phyloP scores from a whole-genome alignment of 2,329 filamentous ascomycete species.

The Trichoderma koningiopsis region DNA sequence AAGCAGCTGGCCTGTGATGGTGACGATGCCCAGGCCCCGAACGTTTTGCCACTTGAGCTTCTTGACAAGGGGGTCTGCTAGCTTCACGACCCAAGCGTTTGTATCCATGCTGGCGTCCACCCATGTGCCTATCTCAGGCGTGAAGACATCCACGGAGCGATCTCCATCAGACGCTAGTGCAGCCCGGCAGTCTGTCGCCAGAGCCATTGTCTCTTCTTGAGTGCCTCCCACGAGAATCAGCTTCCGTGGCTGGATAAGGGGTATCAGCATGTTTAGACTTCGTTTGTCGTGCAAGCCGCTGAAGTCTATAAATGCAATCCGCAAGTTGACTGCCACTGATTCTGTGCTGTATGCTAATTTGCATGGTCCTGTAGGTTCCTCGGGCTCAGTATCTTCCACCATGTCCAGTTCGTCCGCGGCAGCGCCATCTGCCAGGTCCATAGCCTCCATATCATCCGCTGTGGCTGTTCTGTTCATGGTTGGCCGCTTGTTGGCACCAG shows the following conservation, averaged over 20 bases:
- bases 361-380: conserved; percentile 64
- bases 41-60: conserved; percentile 94
- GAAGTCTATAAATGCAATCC: conserved; percentile 88
- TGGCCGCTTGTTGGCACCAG: conserved; percentile 61
- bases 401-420: conserved; percentile 59
- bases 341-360: conserved; percentile 70
- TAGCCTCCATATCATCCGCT: conserved; percentile 50
- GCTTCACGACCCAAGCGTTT: conserved; percentile 93
- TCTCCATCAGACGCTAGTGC: conserved; percentile 57
- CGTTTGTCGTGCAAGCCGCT: conserved; percentile 90
- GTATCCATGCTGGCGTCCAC: conserved; percentile 96
- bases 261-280: conserved; percentile 91
- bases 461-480: conserved; percentile 48
- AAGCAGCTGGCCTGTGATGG: conserved; percentile 74
- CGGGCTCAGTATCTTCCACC: conserved; percentile 57
- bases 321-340: conserved; percentile 68
- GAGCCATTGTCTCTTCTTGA: conserved; percentile 72
- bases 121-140: conserved; percentile 70
- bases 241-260: conserved; percentile 90
- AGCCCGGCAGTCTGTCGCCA: conserved; percentile 79
- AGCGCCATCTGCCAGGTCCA: conserved; percentile 40
- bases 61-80: conserved; percentile 81
- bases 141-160: conserved; percentile 72
- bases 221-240: conserved; percentile 87
- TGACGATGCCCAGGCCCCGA: conserved; percentile 84